Base-by-base conservation (phyloP, 208 protist genomes). In the Trypanosoma vivax region DNA sequence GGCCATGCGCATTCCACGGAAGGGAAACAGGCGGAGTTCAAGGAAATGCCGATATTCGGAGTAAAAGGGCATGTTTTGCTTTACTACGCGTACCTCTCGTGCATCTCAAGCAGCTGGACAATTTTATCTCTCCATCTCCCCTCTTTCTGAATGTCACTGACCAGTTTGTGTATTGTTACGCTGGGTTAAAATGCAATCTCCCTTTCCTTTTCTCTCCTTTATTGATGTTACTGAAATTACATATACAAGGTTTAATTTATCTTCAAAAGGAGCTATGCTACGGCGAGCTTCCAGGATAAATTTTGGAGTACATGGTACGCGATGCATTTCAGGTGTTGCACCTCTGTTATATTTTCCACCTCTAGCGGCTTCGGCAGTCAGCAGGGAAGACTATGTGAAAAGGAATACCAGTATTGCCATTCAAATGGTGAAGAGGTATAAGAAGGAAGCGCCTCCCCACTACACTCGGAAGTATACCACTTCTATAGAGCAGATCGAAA, bases 341-440 rank as follows among this genome's bases (percentile, higher is more conserved):
- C 89, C 89, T 35, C 59, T 93, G 28, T 73, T 96, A 24, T 90
- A 94, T 74, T 92, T 95, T 56, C 74, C 88, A 23, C 58, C 74
- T 11, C 29, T 52, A 11, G 25, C 71, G 7, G 50, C 47, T 50
- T 37, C 72, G 35, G 64, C 76, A 40, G 47, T 66, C 29, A 68
- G 70, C 31, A 75, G 80, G 50, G 86, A 92, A 46, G 75, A 91
- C 66, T 86, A 94, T 70, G 47, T 91, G 18, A 84, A 84, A 62
- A 65, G 64, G 56, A 96, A 96, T 75, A 96, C 89, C 33, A 80
- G 79, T 47, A 88, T 92, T 33, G 89, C 89, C 11, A 62, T 96
- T 50, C 81, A 93, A 59, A 90, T 96, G 83, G 78, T 96, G 25
- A 77, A 79, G 59, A 71, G 83, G 50, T 85, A 82, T 73, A 91